Conservation (phyloP, 2,329 filamentous ascomycete genomes). For the Blastomyces silverae region DNA sequence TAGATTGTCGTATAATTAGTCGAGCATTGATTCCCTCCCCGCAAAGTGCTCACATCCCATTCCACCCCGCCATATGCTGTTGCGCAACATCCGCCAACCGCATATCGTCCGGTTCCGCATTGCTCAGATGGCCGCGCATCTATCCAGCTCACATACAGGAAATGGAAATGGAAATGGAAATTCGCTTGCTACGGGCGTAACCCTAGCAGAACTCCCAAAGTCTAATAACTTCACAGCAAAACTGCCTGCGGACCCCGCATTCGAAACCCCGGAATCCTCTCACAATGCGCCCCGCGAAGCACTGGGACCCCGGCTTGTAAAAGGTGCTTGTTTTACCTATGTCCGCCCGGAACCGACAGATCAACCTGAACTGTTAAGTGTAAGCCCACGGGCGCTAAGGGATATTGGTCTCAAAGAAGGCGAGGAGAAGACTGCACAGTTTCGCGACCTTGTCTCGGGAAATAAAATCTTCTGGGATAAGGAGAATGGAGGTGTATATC, state of each 20-base stretch:
- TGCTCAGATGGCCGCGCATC: conserved; percentile 20
- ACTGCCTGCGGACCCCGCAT: conserved; percentile 68
- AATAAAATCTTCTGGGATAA: conserved; percentile 74
- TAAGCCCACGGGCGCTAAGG: conserved; percentile 69
- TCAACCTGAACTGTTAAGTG: conserved; percentile 70
- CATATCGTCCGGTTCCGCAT: conserved; percentile 15
- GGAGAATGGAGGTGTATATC: conserved; percentile 73
- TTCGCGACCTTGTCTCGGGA: conserved; percentile 69
- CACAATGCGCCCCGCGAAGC: conserved; percentile 71
- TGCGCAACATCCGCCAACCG: conserved; percentile 12
- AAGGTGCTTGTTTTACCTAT: conserved; percentile 79
- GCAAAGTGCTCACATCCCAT: conserved; percentile 1
- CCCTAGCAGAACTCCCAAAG: conserved; percentile 52
- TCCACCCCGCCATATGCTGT: conserved; percentile 16
- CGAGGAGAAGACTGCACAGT: conserved; percentile 65
- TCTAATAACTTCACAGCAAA: conserved; percentile 58
- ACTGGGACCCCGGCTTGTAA: conserved; percentile 75
- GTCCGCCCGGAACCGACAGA: conserved; percentile 70
- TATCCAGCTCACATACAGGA: conserved; percentile 14
- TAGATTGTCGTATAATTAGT: background rate
- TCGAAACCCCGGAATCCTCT: conserved; percentile 72
- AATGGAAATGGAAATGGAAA: background rate
- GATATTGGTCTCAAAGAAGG: conserved; percentile 69
- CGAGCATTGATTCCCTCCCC: background rate
- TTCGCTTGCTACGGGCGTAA: conserved; percentile 24